A percentile compares a stretch with the other conserved stretches of the same genome.
These are phyloP conservation scores for Candida methanosorbosa DNA, from an alignment of 805 yeast species.

Conservation along the genomic window DNA sequence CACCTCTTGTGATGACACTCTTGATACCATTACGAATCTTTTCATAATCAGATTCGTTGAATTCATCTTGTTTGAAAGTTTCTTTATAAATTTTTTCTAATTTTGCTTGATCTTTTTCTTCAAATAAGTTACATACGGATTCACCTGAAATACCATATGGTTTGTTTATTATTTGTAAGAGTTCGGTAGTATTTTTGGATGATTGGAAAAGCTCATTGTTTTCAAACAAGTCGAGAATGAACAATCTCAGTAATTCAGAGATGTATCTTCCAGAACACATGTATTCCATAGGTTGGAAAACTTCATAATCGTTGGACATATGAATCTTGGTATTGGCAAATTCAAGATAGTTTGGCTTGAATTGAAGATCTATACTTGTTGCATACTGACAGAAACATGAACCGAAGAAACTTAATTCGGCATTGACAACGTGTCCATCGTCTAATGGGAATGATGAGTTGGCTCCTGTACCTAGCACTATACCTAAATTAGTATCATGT, in stretches of 20 bases:
- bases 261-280: constrained; percentile 49
- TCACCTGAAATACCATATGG: constrained; percentile 32
- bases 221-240: constrained; percentile 26
- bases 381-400: constrained; percentile 24
- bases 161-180: neutral
- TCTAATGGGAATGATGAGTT: constrained; percentile 39
- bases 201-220: constrained; percentile 5
- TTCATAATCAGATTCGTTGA: constrained; percentile 3
- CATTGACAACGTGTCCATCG: constrained; percentile 29
- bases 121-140: constrained; percentile 30
- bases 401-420: constrained; percentile 53
- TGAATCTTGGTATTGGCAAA: constrained; percentile 21
- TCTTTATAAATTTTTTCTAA: constrained; percentile 2
- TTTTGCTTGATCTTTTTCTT: constrained; percentile 20
- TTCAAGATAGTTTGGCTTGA: constrained; percentile 10
- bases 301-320: constrained; percentile 13
- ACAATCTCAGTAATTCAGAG: constrained; percentile 42
- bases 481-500: constrained; percentile 33
- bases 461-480: constrained; percentile 65
- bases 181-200: neutral
- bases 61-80: constrained; percentile 6
- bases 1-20: constrained; percentile 34
- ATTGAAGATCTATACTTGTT: constrained; percentile 28
- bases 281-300: constrained; percentile 51
- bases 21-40: constrained; percentile 19